Evolutionary conservation across 768 basidiomycete species (phyloP).

Genomic region (Trametes elegans): DNA sequence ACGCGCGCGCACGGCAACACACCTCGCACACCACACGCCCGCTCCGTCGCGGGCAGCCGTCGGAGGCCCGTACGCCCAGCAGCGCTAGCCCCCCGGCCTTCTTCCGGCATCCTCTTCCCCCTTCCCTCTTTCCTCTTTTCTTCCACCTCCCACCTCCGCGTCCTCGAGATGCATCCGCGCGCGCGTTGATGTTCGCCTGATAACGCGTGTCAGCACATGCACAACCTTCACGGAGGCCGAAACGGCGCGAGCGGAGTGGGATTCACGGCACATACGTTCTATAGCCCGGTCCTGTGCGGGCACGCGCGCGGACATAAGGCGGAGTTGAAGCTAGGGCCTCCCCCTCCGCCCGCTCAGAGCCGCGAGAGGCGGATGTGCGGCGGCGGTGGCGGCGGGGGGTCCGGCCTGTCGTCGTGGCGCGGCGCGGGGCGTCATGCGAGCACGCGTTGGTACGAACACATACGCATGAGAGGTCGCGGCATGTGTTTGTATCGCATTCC

Average conservation of each 20-base stretch:
- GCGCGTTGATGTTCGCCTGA: too few species aligned
- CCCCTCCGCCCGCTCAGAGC: slow-evolving; percentile 9
- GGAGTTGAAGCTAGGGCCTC: too few species aligned
- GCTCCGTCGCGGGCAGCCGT: slow-evolving; percentile 15
- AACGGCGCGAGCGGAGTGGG: background rate
- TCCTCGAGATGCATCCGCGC: too few species aligned
- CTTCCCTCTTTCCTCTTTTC: background rate
- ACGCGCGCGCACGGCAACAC: too few species aligned
- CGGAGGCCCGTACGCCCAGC: slow-evolving; percentile 15
- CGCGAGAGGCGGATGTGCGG: slow-evolving; percentile 13
- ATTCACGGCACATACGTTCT: too few species aligned
- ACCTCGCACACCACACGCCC: too few species aligned
- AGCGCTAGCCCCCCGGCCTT: background rate
- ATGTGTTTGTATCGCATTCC: background rate
- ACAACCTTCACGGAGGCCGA: slow-evolving; percentile 17
- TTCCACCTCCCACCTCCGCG: background rate
- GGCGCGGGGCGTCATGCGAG: too few species aligned
- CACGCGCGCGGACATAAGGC: too few species aligned
- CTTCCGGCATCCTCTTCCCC: background rate
- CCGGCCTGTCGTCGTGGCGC: background rate
- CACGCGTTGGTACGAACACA: background rate
- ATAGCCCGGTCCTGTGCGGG: too few species aligned
- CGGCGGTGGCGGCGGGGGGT: background rate
- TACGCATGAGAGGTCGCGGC: background rate
- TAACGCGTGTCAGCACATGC: slow-evolving; percentile 16